Evolutionary conservation across 176 grass and related monocot species (phyloP).

Genomic region (Tillandsia leiboldiana): DNA sequence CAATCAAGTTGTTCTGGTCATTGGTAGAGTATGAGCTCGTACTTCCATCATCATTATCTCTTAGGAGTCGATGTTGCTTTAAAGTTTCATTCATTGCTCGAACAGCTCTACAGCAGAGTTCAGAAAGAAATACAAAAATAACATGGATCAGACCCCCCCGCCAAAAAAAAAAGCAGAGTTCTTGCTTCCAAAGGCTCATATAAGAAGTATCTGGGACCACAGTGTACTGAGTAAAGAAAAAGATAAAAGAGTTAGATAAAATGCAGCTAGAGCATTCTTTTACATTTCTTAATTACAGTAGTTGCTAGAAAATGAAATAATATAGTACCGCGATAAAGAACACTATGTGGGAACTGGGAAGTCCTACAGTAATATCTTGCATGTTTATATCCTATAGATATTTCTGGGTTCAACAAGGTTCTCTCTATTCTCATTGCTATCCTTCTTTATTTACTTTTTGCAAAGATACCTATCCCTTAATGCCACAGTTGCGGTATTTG

Average conservation of each 20-base stretch:
- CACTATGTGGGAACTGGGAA: too few relatives aligned
- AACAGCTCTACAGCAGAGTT: constrained; percentile 63
- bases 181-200: background rate
- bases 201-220: background rate
- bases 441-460: too few relatives aligned
- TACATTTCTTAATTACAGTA: background rate
- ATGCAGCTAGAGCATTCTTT: background rate
- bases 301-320: background rate
- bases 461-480: too few relatives aligned
- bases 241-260: background rate
- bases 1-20: constrained; percentile 43
- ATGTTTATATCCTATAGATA: too few relatives aligned
- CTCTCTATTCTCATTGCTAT: too few relatives aligned
- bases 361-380: too few relatives aligned
- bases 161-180: background rate
- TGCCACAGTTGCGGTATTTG: too few relatives aligned
- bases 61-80: constrained; percentile 90
- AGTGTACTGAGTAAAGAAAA: background rate
- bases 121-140: constrained; percentile 15
- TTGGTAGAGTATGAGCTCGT: constrained; percentile 47
- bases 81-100: constrained; percentile 98
- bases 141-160: background rate
- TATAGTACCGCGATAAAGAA: background rate
- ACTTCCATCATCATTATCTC: constrained; percentile 65
- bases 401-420: too few relatives aligned